Base-by-base conservation (phyloP, 768 basidiomycete genomes). In the Lentinula detonsa region DNA sequence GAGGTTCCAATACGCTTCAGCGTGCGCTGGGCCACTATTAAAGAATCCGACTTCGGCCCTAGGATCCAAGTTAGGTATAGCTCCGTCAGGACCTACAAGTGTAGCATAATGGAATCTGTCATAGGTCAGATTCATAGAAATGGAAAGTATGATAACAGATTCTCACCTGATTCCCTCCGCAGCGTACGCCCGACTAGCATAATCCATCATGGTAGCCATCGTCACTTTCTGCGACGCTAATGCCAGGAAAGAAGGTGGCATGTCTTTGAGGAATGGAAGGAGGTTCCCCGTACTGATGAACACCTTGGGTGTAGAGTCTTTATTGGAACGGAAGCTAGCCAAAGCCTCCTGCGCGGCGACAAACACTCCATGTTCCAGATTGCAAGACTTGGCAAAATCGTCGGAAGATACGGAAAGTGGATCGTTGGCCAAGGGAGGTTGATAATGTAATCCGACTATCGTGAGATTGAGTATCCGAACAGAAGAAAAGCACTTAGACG, bases 221-320 rank as follows among this genome's bases (percentile, higher is more conserved):
- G 67, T 34, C n/a, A 61, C 57, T 49, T 74, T 73, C 48, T 72
- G 69, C 1, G 67, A 28, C 10, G 66, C 71, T 23, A 70, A 52
- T 1, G 65, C 65, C 37, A 64, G 62, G 18, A 45, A 69, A 5
- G 34, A 18, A 4, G 61, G 43, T 1, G 61, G 56, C 43, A 53
- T 61, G 3, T 64, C 59, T 8, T 60, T 28, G 50, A 68, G 69
- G 50, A 51, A 51, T 7, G 72, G 71, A 11, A 73, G 65, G 8
- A 70, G 39, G 50, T 72, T 73, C 10, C 71, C 71, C 0, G 71
- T 74, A 7, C 65, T 66, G 61, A 74, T 72, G 68, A 74, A 74
- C 0, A 68, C 66, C 58, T 72, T 73, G 0, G 70, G 66, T 11
- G 65, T 62, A 18, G 64, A 66, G 42, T 69, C 66, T 63, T 18